Base-by-base conservation (phyloP, 345 rosid species). In the Bretschneidera sinensis region DNA sequence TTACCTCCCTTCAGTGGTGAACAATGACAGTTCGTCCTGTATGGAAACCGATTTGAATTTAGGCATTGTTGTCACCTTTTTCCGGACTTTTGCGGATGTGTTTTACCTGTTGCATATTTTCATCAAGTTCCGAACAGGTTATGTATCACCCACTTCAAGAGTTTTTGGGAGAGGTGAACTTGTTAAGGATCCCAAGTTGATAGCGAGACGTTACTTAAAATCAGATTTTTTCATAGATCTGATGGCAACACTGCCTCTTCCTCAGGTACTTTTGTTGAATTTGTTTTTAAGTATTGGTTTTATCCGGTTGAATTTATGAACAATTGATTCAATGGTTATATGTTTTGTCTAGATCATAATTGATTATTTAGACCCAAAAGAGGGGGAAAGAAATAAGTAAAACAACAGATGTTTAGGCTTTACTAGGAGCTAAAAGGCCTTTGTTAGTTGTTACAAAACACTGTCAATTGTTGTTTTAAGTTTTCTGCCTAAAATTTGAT, bases 151-250 rank as follows among this genome's bases (percentile, higher is more conserved):
- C 2, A 77, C 75, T 67, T 87, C 92, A 11, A 79, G 96, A 69
- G 86, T 85, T 24, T 84, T 85, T 66, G 96, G 97, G 33, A 85
- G 88, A 56, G 97, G 97, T 0, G 97, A 85, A 55, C 89, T 89
- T 47, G 94, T 85, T 9, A 79, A 73, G 73, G 91, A 92, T 79
- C 83, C 84, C 6, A 61, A 75, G 48, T 39, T 66, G 75, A 89
- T 92, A 51, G 85, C 94, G 1, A 74, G 59, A 63, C 71, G 88
- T 54, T 89, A 89, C 65, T 63, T 89, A 52, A 79, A 66, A 79
- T 85, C 88, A 18, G 91, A 82, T 74, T 85, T 92, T 75, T 61
- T 79, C 50, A 55, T 89, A 22, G 97, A 89, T 75, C 78, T 92
- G 45, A 59, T 85, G 5, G 85, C 90, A 23, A 72, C 86, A 17